phyloP scores from a whole-genome alignment of 495 filamentous ascomycete genomes.

The Jackrogersella minutella region DNA sequence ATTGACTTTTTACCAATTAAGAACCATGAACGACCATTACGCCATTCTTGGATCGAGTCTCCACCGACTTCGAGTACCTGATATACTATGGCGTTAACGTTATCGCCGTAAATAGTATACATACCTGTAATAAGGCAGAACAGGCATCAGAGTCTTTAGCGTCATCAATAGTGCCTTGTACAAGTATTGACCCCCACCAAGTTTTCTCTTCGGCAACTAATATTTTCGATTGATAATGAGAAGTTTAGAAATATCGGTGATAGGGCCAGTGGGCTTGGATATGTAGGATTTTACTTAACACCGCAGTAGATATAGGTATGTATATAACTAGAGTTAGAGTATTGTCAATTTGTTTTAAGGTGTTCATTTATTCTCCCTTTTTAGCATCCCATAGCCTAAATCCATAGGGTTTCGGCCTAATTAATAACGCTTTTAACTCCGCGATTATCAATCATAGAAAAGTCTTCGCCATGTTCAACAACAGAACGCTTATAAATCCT shows the following conservation, averaged over 20 bases:
- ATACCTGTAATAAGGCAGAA: not conserved
- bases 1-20: constrained; percentile 1
- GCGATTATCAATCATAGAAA: too few relatives aligned
- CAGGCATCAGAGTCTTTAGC: not conserved
- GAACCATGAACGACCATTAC: not conserved
- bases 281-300: not conserved
- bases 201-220: not conserved
- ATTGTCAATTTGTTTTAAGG: too few relatives aligned
- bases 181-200: not conserved
- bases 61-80: not conserved
- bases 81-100: not conserved
- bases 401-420: too few relatives aligned
- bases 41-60: not conserved
- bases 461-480: too few relatives aligned
- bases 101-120: not conserved
- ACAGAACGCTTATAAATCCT: not conserved
- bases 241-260: not conserved
- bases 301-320: not conserved
- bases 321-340: too few relatives aligned
- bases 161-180: not conserved
- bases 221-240: not conserved
- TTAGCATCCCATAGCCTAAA: too few relatives aligned
- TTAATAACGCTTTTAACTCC: too few relatives aligned
- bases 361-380: too few relatives aligned
- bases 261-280: not conserved